These are phyloP conservation scores for Venturia nashicola DNA, from an alignment of 2,329 filamentous ascomycete genomes.

Conservation along the genomic window DNA sequence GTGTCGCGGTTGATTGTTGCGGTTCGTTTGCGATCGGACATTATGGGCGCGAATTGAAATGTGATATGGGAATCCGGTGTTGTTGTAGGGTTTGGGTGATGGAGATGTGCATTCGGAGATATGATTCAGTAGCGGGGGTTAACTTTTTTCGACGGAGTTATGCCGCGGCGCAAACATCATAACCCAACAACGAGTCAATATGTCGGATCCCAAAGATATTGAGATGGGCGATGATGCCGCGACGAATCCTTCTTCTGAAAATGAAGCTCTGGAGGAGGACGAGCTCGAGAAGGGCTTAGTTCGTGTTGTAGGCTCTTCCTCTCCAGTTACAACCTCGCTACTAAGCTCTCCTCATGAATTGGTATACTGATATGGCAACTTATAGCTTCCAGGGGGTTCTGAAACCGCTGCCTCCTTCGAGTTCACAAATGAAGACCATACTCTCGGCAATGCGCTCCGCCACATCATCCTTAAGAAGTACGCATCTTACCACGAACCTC, in stretches of 20 bases:
- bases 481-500: conserved; percentile 18
- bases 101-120: neutral
- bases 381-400: conserved; percentile 66
- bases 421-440: conserved; percentile 88
- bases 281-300: conserved; percentile 19
- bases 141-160: neutral
- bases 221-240: conserved; percentile 26
- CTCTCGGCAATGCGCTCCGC: conserved; percentile 82
- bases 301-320: neutral
- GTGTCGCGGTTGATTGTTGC: conserved; percentile 77
- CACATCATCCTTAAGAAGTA: conserved; percentile 99
- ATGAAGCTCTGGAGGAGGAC: conserved; percentile 37
- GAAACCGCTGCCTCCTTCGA: conserved; percentile 90
- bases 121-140: neutral
- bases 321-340: neutral
- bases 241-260: conserved; percentile 36
- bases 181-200: conserved; percentile 7
- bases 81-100: neutral
- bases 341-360: neutral
- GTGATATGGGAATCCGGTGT: neutral
- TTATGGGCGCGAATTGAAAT: conserved; percentile 8
- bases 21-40: conserved; percentile 41
- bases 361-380: neutral
- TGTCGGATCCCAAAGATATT: conserved; percentile 14
- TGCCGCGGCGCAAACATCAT: neutral